These are phyloP conservation scores for Infundibulicybe gibba DNA, from an alignment of 768 basidiomycete genomes.

Conservation along the genomic window DNA sequence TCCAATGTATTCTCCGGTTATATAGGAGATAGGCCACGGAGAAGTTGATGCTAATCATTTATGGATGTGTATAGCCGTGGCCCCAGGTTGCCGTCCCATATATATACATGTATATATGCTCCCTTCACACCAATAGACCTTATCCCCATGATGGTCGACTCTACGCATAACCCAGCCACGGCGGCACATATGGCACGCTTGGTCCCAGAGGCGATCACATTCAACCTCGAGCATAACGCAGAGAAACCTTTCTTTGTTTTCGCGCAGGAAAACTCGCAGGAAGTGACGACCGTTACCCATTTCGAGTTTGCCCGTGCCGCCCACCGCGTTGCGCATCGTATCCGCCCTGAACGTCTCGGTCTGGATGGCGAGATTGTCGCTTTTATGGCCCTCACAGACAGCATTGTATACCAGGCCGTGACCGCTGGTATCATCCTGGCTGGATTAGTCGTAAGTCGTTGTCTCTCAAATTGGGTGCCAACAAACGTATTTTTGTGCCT, in stretches of 20 bases:
- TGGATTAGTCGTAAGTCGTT: slow-evolving; percentile 23
- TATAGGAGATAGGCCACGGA: too few species aligned
- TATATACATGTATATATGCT: too few species aligned
- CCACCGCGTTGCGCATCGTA: slow-evolving; percentile 29
- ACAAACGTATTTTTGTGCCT: not conserved
- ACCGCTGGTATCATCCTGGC: slow-evolving; percentile 24
- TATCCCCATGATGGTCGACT: too few species aligned
- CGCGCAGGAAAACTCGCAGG: slow-evolving; percentile 9
- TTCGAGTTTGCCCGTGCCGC: slow-evolving; percentile 36
- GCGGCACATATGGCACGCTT: too few species aligned
- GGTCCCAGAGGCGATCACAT: slow-evolving; percentile 7
- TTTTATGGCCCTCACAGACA: slow-evolving; percentile 21
- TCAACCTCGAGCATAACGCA: slow-evolving; percentile 13
- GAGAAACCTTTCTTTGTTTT: slow-evolving; percentile 14
- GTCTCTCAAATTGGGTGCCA: slow-evolving; percentile 7
- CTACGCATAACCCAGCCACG: too few species aligned
- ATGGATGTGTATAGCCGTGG: too few species aligned
- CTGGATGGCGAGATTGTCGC: slow-evolving; percentile 21
- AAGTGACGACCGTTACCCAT: slow-evolving; percentile 21
- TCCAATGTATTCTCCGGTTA: too few species aligned
- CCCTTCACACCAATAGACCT: too few species aligned
- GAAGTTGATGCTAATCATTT: too few species aligned
- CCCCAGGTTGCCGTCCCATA: too few species aligned
- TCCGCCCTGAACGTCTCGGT: slow-evolving; percentile 21
- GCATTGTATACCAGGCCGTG: slow-evolving; percentile 31